phyloP scores from a whole-genome alignment of 2,329 filamentous ascomycete genomes.

The Colletotrichum sp. region DNA sequence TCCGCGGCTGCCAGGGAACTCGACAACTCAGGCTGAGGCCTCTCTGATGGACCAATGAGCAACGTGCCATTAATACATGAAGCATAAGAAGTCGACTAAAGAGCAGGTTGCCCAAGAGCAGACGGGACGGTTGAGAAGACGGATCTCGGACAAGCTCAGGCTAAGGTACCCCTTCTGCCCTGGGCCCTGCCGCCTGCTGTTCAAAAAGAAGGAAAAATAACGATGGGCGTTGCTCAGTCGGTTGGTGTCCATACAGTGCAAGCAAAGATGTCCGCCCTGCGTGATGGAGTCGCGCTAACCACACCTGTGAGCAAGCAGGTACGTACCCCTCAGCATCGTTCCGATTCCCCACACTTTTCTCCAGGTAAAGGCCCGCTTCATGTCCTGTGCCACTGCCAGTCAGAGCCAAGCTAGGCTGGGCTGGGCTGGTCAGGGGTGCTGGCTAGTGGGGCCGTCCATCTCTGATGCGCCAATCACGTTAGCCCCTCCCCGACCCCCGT shows the following conservation, averaged over 20 bases:
- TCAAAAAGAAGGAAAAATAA: neutral
- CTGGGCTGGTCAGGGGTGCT: neutral
- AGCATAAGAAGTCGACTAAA: neutral
- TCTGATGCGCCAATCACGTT: neutral
- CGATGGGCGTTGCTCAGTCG: neutral
- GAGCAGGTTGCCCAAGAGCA: neutral
- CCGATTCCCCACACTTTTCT: conserved; percentile 19
- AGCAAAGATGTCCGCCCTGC: neutral
- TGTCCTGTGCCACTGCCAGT: conserved; percentile 5
- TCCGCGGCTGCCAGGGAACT: neutral
- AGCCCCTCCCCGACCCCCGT: neutral
- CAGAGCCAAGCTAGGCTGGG: neutral
- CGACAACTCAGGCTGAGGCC: neutral
- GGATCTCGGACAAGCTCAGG: neutral
- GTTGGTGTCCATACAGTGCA: neutral
- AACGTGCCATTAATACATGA: neutral
- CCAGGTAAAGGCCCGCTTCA: neutral
- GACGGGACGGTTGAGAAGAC: neutral
- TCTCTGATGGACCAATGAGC: neutral
- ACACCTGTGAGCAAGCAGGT: neutral
- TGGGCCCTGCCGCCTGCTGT: neutral
- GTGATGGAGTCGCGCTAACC: neutral
- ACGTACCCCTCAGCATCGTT: neutral
- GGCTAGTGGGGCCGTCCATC: neutral
- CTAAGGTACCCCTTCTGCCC: neutral